Evolutionary conservation across 768 basidiomycete genomes (phyloP), one percentile per base, ranked within the genome.

Genomic region (Sporobolomyces pararoseus): DNA sequence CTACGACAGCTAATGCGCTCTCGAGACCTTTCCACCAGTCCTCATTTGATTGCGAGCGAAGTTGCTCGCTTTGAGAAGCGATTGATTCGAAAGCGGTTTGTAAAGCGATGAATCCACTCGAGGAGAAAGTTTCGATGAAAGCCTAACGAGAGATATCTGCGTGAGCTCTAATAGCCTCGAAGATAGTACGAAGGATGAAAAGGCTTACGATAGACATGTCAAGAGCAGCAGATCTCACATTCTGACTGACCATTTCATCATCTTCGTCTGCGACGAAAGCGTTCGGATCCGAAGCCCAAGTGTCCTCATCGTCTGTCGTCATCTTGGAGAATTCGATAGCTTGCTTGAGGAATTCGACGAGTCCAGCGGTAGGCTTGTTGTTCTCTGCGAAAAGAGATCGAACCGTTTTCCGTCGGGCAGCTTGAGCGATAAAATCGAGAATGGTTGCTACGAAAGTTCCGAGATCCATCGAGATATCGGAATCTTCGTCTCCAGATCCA

Each of bases 251-350:
- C 1, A 87, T 87, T 70, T 95, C 92, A 69, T 97, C 95, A 63
- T 96, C 91, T 76, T 97, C 94, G 77, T 98, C 91, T 31, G 89
- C 88, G 35, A 98, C 87, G 76, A 98, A 98, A 4, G 88, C 86
- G 74, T 98, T 97, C 5, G 90, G 87, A 75, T 96, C 89, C 62
- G 83, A 85, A 3, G 86, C 85, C 95, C 95, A 98, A 21, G 86
- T 88, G 35, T 93, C 91, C 77, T 93, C 92, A 77, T 97, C 74
- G 66, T 95, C 91, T 21, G 85, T 83, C 0, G 92, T 92, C 84
- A 99, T 94, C 78, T 93, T 91, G 19, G 85, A 83, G 79, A 88
- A 90, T 27, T 82, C 84, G 69, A 94, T 85, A 3, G 89, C 81
- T 5, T 82, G 81, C 23, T 81, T 78, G 32, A 89, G 79, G 46